Evolutionary conservation across 768 basidiomycete genomes (phyloP), one percentile per base, ranked within the genome.

Genomic region (Lactifluus subvellereus): DNA sequence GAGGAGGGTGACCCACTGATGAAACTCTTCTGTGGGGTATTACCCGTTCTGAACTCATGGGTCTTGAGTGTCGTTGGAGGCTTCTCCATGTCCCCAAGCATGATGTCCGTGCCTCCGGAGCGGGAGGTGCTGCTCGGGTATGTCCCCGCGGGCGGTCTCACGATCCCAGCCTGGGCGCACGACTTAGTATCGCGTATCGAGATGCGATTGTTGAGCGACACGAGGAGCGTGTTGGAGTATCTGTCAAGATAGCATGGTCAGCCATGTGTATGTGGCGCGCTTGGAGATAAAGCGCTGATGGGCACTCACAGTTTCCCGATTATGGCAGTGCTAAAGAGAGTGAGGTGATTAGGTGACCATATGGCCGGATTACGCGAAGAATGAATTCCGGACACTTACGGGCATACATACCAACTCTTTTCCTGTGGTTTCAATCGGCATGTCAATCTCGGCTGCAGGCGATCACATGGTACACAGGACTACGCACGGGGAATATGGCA

Each of bases 191-290:
- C 54, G 3, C 63, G 63, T n/a, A 64, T 40, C 18, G 63, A 49
- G 32, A 64, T 40, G 18, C 63, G 63, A 30, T 64, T 64, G 50
- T 71, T 71, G 62, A 72, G 64, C 4, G 68, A 51, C 43, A 71
- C 68, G 33, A 72, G 69, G 20, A 72, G 64, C 0, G 71, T 72
- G 61, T 72, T 72, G 16, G 71, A 66, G 55, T 66, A 68, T 11
- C 62, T 63, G 37, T 49, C 45, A 38, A 13, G n/a, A 13, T 33
- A 35, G 3, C n/a, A 2, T 30, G 38, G 51, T 43, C 38, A 53
- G 40, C 9, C 49, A 45, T 37, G 33, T 16, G 42, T 4, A 7
- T 3, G n/a, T 7, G 16, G 9, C 10, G 27, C 9, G 6, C 3
- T 2, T 10, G 16, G 32, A 33, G 20, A n/a, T 30, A 30, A 33